Conservation (phyloP, 306 rosid genomes). For the barrel medic (Medicago truncatula) region MtrunA17r5.0-ANR NC_053045.1:4088001-4088500, state of each 20-base stretch:
- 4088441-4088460: too few species aligned
- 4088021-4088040: background rate
- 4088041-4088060: background rate
- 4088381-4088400: too few species aligned
- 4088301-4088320: background rate
- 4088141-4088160: background rate
- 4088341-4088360: too few species aligned
- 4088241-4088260: background rate
- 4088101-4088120: too few species aligned
- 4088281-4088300: too few species aligned
- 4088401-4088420: too few species aligned
- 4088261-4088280: background rate
- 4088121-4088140: background rate
- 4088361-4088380: too few species aligned
- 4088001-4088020: background rate
- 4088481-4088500: too few species aligned
- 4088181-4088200: background rate
- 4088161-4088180: background rate
- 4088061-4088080: background rate
- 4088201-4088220: background rate
- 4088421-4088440: too few species aligned
- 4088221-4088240: background rate
- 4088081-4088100: too few species aligned
- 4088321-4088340: too few species aligned
- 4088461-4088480: too few species aligned